Evolutionary conservation across 2,329 filamentous ascomycete genomes (phyloP), one percentile per base, ranked within the genome.

Genomic region (Xylaria sp.): DNA sequence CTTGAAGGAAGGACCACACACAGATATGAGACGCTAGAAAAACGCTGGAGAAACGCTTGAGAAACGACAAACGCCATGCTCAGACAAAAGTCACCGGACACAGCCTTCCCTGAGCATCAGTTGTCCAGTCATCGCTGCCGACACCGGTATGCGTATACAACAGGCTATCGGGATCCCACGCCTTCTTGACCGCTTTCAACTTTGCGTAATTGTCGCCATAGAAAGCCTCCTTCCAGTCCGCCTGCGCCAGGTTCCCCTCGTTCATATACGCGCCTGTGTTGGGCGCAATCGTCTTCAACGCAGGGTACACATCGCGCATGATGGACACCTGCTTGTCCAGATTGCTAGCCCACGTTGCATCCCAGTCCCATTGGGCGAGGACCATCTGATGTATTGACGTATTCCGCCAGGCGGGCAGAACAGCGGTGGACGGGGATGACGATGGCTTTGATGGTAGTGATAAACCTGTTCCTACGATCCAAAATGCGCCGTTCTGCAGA

Each of bases 221-320:
- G 68, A 81, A 81, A 1, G 65, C 69, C 23, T 76, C 62, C 64
- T 79, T 70, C 63, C 73, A 82, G 60, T 79, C 65, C 0, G 73
- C 74, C 65, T 81, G 73, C 55, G 74, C 72, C 54, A 79, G 79
- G 66, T 82, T 77, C 0, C 75, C 78, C 71, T 85, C 81, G 60
- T 81, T 82, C 68, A 79, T 69, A 61, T 82, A 82, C 1, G 76
- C 72, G 2, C 78, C 78, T 2, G 69, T 68, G 0, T 71, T 73
- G 2, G 77, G 77, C 10, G 67, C 63, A 64, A 6, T 62, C 62
- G 23, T 61, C 62, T 50, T 18, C 16, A 48, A 19, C n/a, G n/a
- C n/a, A 18, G 46, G 46, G 3, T 16, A 8, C 6, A 48, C 19
- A 66, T 59, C 11, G 58, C 51, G 2, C 61, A 63, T 60, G 23